Conservation (phyloP, 805 yeast genomes). For the Candida peoriensis region DNA sequence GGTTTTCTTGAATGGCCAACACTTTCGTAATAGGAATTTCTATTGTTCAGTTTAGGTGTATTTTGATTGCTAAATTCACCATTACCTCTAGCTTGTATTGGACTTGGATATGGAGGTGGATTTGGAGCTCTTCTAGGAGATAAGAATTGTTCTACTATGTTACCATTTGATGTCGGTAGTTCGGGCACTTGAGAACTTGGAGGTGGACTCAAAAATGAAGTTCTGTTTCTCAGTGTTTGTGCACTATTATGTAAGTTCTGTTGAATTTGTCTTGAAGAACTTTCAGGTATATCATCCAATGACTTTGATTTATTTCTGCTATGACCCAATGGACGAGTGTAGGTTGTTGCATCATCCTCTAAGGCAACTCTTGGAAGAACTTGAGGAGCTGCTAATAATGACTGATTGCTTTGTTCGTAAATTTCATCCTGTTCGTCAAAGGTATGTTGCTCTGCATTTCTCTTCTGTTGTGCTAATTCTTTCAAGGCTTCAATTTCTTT, state of each 20-base stretch:
- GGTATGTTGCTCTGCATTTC: conserved; percentile 1
- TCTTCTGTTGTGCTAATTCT: conserved; percentile 16
- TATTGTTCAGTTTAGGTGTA: conserved; percentile 15
- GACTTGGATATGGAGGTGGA: conserved; percentile 51
- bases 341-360: too few relatives aligned
- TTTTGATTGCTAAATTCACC: conserved; percentile 12
- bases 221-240: not conserved
- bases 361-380: too few relatives aligned
- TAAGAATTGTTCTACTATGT: conserved; percentile 33
- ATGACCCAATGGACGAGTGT: conserved; percentile 32
- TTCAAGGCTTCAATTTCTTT: conserved; percentile 77
- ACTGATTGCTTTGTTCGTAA: not conserved
- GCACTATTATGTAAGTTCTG: not conserved
- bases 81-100: conserved; percentile 28
- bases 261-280: conserved; percentile 1
- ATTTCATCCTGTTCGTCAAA: conserved; percentile 10
- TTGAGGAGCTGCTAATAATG: conserved; percentile 12
- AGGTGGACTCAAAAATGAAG: too few relatives aligned
- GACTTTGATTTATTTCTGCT: conserved; percentile 47
- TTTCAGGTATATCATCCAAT: conserved; percentile 36
- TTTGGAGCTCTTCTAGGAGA: conserved; percentile 74
- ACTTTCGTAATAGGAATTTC: conserved; percentile 23
- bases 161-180: conserved; percentile 15
- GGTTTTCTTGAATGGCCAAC: conserved; percentile 23
- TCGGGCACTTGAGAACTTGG: conserved; percentile 19